Conservation (phyloP, 768 basidiomycete species). For the Lentinula guzmanii region DNA sequence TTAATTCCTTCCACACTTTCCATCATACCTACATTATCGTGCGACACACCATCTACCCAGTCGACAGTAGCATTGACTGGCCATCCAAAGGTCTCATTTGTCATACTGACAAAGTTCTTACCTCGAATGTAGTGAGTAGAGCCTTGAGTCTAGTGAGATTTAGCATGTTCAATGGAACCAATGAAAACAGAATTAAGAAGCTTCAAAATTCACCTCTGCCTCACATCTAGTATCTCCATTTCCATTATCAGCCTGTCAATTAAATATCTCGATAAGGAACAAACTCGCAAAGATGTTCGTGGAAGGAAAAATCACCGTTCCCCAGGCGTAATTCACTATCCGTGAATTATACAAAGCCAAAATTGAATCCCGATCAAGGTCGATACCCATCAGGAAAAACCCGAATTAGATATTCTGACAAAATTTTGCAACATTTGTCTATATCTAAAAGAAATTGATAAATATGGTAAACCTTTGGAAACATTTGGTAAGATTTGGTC, state of each 20-base stretch:
- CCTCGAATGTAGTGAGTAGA: conserved; percentile 3
- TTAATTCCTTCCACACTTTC: conserved; percentile 4
- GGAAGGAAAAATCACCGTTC: conserved; percentile 2
- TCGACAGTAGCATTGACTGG: conserved; percentile 6
- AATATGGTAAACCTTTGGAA: no score
- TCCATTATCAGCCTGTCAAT: conserved; percentile 1
- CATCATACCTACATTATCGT: conserved; percentile 7
- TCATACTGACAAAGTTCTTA: conserved; percentile 1
- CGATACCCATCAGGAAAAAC: not conserved
- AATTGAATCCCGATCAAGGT: not conserved
- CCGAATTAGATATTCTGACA: no score
- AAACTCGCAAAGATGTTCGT: not conserved
- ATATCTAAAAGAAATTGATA: no score
- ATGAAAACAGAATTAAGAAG: not conserved
- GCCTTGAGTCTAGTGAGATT: conserved; percentile 5
- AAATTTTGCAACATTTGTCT: no score
- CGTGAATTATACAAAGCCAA: not conserved
- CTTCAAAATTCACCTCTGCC: not conserved
- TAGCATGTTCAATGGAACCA: no score
- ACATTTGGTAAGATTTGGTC: no score
- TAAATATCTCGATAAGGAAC: not conserved
- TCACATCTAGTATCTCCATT: conserved; percentile 7
- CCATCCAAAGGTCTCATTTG: not conserved
- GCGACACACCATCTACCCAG: conserved; percentile 6
- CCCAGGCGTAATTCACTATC: conserved; percentile 6